These are phyloP conservation scores for Phyllosticta capitalensis DNA, from an alignment of 2,329 filamentous ascomycete genomes.

Conservation along the genomic window DNA sequence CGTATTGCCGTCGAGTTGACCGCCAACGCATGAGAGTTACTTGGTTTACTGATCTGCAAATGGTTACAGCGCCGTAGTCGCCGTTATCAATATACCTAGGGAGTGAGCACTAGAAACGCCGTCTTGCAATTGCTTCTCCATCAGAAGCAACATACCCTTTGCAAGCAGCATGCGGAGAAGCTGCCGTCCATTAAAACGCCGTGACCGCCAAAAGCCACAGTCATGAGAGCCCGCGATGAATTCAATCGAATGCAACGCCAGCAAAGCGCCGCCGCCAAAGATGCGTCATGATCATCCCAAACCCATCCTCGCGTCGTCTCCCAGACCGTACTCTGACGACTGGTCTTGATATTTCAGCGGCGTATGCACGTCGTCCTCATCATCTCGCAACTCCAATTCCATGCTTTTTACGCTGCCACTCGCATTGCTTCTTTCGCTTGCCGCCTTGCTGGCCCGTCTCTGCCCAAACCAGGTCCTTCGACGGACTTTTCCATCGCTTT, in stretches of 20 bases:
- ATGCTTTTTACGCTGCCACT: constrained; percentile 20
- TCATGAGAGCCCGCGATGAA: background rate
- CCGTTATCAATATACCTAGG: background rate
- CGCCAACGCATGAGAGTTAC: background rate
- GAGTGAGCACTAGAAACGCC: background rate
- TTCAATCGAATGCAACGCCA: background rate
- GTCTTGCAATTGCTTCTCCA: background rate
- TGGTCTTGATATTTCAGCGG: constrained; percentile 42
- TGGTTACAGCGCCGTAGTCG: background rate
- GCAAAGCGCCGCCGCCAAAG: background rate
- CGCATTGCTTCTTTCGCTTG: constrained; percentile 19
- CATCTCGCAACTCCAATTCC: constrained; percentile 23
- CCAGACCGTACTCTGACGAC: constrained; percentile 61
- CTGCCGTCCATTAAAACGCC: background rate
- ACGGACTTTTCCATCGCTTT: constrained; percentile 24
- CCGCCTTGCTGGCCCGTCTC: constrained; percentile 14
- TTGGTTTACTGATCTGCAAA: background rate
- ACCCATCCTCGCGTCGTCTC: constrained; percentile 76
- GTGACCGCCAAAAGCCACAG: background rate
- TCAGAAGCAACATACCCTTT: background rate
- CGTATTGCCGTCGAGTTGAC: background rate
- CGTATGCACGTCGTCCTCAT: constrained; percentile 41
- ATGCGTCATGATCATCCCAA: constrained; percentile 48
- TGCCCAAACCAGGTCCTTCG: constrained; percentile 27
- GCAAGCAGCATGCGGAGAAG: background rate